Evolutionary conservation across 495 filamentous ascomycete species (phyloP).

Genomic region (Penicillium silybi): DNA sequence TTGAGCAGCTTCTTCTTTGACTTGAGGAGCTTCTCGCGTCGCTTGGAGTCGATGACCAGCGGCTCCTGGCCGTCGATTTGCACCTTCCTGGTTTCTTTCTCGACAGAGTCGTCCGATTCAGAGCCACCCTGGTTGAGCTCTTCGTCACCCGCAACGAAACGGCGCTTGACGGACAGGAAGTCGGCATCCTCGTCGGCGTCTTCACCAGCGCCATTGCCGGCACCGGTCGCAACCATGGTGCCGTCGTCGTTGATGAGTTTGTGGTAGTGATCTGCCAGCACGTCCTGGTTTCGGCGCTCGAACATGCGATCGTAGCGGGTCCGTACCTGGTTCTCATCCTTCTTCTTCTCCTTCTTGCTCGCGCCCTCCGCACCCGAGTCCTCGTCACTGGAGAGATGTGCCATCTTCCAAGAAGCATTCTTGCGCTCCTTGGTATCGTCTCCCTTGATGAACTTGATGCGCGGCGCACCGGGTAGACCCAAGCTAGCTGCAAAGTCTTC

Average conservation of each 20-base stretch:
- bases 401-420: constrained; percentile 66
- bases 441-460: constrained; percentile 87
- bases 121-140: constrained; percentile 25
- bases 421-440: constrained; percentile 81
- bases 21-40: constrained; percentile 84
- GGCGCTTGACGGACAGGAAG: constrained; percentile 86
- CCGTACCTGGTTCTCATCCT: constrained; percentile 64
- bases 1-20: constrained; percentile 93
- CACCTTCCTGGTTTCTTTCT: constrained; percentile 35
- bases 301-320: constrained; percentile 98
- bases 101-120: constrained; percentile 20
- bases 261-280: constrained; percentile 87
- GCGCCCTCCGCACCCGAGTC: constrained; percentile 52
- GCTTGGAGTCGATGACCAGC: constrained; percentile 84
- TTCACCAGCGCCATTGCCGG: constrained; percentile 34
- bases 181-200: constrained; percentile 65
- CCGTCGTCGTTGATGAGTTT: constrained; percentile 73
- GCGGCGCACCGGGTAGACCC: constrained; percentile 84
- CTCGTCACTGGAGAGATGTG: constrained; percentile 47
- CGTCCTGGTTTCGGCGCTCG: constrained; percentile 87
- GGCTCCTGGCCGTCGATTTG: constrained; percentile 54
- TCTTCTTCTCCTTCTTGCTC: constrained; percentile 43
- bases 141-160: constrained; percentile 55
- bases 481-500: constrained; percentile 83
- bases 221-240: constrained; percentile 35